phyloP scores from a whole-genome alignment of 2,329 filamentous ascomycete genomes.

The Cladosporium sp. region DNA sequence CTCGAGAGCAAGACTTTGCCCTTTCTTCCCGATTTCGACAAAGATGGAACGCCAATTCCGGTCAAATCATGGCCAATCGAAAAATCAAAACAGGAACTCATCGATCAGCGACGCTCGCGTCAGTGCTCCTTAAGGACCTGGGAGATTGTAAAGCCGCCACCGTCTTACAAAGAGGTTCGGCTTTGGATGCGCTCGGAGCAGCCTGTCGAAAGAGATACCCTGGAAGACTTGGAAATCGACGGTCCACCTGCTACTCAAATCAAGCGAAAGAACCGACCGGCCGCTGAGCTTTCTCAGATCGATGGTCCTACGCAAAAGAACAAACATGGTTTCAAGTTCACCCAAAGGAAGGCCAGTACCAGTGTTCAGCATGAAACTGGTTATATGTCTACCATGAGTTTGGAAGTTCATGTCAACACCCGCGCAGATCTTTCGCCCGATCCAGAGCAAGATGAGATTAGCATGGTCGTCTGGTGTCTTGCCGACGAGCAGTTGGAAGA shows the following conservation, averaged over 20 bases:
- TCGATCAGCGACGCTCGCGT: slow-evolving; percentile 50
- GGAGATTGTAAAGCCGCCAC: slow-evolving; percentile 71
- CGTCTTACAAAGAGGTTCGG: slow-evolving; percentile 64
- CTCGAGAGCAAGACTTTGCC: slow-evolving; percentile 71
- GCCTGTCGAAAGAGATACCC: slow-evolving; percentile 15
- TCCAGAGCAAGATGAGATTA: slow-evolving; percentile 83
- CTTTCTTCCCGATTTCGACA: slow-evolving; percentile 69
- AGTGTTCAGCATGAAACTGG: slow-evolving; percentile 79
- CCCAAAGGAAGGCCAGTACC: slow-evolving; percentile 68
- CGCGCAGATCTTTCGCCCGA: slow-evolving; percentile 78
- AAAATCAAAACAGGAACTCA: slow-evolving; percentile 47
- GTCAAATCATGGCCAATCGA: slow-evolving; percentile 55
- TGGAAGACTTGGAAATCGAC: slow-evolving; percentile 26
- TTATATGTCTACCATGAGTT: slow-evolving; percentile 95
- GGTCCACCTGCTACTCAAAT: slow-evolving; percentile 26
- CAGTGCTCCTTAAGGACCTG: slow-evolving; percentile 65
- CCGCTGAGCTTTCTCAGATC: slow-evolving; percentile 69
- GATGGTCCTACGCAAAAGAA: slow-evolving; percentile 82
- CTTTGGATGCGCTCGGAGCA: slow-evolving; percentile 56
- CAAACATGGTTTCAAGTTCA: slow-evolving; percentile 79
- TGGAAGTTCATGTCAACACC: slow-evolving; percentile 90
- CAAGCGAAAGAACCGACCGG: slow-evolving; percentile 31
- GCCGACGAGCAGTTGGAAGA: slow-evolving; percentile 62
- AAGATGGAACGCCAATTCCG: slow-evolving; percentile 47
- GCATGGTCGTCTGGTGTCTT: slow-evolving; percentile 86